Evolutionary conservation across 768 basidiomycete species (phyloP).

Genomic region (Boletus subparvulus): DNA sequence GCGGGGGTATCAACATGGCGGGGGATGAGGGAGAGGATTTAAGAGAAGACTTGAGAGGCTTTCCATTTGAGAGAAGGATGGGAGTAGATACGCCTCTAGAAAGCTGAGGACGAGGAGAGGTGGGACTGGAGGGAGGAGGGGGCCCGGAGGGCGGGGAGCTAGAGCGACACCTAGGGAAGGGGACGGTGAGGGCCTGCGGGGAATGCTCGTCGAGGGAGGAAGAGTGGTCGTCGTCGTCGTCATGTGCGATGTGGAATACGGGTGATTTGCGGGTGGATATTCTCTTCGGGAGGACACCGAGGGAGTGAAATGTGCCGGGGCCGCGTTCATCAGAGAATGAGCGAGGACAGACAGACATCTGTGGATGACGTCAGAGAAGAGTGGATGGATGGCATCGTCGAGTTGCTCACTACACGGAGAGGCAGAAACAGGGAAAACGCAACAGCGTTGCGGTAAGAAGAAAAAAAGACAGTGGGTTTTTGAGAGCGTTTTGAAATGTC

Average conservation of each 20-base stretch:
- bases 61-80: conserved; percentile 68
- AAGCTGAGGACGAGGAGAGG: conserved; percentile 10
- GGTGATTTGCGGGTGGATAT: conserved; percentile 18
- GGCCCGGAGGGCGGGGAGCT: conserved; percentile 10
- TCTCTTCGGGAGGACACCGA: conserved; percentile 47
- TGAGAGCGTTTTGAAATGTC: conserved; percentile 15
- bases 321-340: conserved; percentile 42
- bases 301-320: conserved; percentile 48
- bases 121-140: not conserved
- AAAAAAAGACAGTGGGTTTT: not conserved
- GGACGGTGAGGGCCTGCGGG: conserved; percentile 8
- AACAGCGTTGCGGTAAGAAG: not conserved
- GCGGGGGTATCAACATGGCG: conserved; percentile 6
- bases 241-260: conserved; percentile 21
- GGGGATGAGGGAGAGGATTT: conserved; percentile 46
- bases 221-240: conserved; percentile 25
- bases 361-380: conserved; percentile 6
- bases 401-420: not conserved
- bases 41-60: conserved; percentile 83
- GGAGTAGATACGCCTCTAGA: conserved; percentile 39
- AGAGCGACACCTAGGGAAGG: conserved; percentile 42
- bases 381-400: not conserved
- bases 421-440: not conserved
- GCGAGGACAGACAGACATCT: conserved; percentile 22
- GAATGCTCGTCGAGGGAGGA: conserved; percentile 18